These are phyloP conservation scores for Cryptosporidium parvum DNA, from an alignment of 169 alveolate species.

Conservation along the genomic window DNA sequence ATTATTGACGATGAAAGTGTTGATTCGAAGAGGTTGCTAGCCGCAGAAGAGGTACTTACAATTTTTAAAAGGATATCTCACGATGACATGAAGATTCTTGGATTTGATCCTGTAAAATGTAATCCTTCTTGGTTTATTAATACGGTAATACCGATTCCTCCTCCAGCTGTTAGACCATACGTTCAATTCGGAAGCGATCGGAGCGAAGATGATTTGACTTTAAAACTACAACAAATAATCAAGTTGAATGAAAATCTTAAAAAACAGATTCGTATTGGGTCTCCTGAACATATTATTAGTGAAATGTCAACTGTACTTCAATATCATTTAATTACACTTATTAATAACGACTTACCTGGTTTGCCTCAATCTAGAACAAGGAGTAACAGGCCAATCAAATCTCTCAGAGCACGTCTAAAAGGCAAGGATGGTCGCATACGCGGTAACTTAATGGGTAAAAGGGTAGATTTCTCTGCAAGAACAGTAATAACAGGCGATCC, in stretches of 20 bases:
- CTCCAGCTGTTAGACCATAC: constrained; percentile 99
- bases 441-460: constrained; percentile 99
- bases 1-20: constrained; percentile 85
- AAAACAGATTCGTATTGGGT: constrained; percentile 90
- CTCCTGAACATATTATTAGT: constrained; percentile 91
- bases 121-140: constrained; percentile 97
- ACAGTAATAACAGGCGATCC: constrained; percentile 99
- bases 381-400: constrained; percentile 97
- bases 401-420: constrained; percentile 97
- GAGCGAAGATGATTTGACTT: constrained; percentile 98
- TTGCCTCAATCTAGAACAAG: constrained; percentile 95
- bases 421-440: constrained; percentile 99
- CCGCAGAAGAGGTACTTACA: constrained; percentile 91
- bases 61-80: constrained; percentile 90
- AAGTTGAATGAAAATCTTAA: constrained; percentile 91
- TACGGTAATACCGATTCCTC: constrained; percentile 97
- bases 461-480: constrained; percentile 99
- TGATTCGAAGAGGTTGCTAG: constrained; percentile 83
- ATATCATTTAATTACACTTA: constrained; percentile 96
- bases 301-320: constrained; percentile 93
- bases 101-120: constrained; percentile 93
- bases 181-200: constrained; percentile 94
- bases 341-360: constrained; percentile 97
- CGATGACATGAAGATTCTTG: constrained; percentile 92
- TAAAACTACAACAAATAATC: constrained; percentile 95